Evolutionary conservation across 2,329 filamentous ascomycete genomes (phyloP), one percentile per base, ranked within the genome.

Genomic region (Dactylellina leptospora): DNA sequence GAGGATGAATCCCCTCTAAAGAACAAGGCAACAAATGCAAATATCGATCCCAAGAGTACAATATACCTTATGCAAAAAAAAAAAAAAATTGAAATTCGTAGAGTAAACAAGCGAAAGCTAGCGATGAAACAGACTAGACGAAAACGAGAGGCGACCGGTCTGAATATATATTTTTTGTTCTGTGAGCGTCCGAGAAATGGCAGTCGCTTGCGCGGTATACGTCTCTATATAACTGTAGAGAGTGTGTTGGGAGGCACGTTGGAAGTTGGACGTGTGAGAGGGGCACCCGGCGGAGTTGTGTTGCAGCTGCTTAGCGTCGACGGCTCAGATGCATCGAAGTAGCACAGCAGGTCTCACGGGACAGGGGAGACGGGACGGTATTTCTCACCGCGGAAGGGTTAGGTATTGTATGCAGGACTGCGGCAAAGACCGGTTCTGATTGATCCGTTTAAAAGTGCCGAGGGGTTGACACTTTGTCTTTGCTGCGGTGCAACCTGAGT

Each of bases 291-390:
- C 51, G 25, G 38, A 25, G 44, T 63, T 71, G 62, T 54, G 44
- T 60, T 64, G 59, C 59, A 59, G n/a, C n/a, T n/a, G n/a, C n/a
- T n/a, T n/a, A n/a, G n/a, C n/a, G 59, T 16, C 47, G 45, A 58
- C 44, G 66, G 56, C 48, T 61, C 44, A 20, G 30, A 71, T 71
- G 66, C 66, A 71, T 71, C 58, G 58, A 59, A 13, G 53, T 58
- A 72, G 62, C 54, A 68, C 62, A 60, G 62, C 36, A 16, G 18
- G 36, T 60, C 28, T 44, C 44, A 68, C 62, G 42, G 33, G 36
- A 16, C 20, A 51, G 45, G 45, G n/a, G 47, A 62, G 47, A 51
- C 45, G 45, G 38, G 56, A 33, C 42, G 28, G 30, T 22, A 23
- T 42, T 42, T 9, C 4, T 4, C 13, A 11, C n/a, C 23, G 10